phyloP scores from a whole-genome alignment of 78 protist species.

The Dictyostelium capitatum region DNA sequence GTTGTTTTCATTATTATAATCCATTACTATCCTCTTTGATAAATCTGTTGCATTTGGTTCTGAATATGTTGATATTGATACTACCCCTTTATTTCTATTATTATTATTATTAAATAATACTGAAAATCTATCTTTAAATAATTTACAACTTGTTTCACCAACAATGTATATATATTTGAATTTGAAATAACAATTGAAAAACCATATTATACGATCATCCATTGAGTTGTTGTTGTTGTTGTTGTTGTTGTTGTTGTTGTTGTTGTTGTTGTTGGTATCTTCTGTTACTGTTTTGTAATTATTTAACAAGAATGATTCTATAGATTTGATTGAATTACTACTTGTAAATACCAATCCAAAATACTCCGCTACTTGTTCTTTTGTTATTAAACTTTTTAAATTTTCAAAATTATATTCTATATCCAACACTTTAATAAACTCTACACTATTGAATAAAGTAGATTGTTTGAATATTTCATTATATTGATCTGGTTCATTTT shows the following conservation, averaged over 20 bases:
- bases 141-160: slow-evolving; percentile 26
- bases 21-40: neutral
- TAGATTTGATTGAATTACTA: slow-evolving; percentile 17
- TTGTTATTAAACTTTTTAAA: neutral
- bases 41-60: slow-evolving; percentile 27
- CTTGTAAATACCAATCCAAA: slow-evolving; percentile 27
- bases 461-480: neutral
- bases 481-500: neutral
- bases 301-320: neutral
- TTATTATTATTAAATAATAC: no score
- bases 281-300: neutral
- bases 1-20: neutral
- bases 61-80: neutral
- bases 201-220: neutral
- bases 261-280: neutral
- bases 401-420: neutral
- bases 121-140: neutral
- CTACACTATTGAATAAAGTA: neutral
- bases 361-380: neutral
- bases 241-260: neutral
- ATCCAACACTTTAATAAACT: neutral
- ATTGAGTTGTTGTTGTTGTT: neutral
- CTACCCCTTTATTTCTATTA: no score
- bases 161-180: neutral
- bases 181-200: neutral